Conservation (phyloP, 495 filamentous ascomycete species). For the Xylaria palmicola region DNA sequence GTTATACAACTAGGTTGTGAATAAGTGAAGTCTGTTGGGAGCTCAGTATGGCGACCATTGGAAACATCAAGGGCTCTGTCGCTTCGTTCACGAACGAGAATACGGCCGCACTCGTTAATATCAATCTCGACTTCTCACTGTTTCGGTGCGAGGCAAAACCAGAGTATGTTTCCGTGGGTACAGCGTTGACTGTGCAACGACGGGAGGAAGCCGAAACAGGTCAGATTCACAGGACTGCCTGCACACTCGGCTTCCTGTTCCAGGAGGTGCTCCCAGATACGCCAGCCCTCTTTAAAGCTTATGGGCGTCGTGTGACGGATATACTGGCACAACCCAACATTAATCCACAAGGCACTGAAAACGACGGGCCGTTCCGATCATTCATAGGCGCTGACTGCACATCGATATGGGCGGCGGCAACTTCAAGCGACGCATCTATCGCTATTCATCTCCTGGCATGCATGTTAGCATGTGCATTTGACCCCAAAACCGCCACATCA, state of each 20-base stretch:
- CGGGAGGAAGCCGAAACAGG: slow-evolving; percentile 31
- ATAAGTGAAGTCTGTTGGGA: too few relatives aligned
- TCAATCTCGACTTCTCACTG: slow-evolving; percentile 38
- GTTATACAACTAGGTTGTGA: too few relatives aligned
- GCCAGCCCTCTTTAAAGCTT: slow-evolving; percentile 23
- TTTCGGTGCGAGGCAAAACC: slow-evolving; percentile 29
- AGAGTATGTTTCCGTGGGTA: slow-evolving; percentile 26
- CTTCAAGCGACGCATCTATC: slow-evolving; percentile 34
- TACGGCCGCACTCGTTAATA: slow-evolving; percentile 25
- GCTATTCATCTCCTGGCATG: slow-evolving; percentile 39
- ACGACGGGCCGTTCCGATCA: slow-evolving; percentile 22
- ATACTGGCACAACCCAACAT: slow-evolving; percentile 14
- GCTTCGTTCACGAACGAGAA: slow-evolving; percentile 15
- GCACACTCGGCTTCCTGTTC: slow-evolving; percentile 36
- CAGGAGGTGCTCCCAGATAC: slow-evolving; percentile 10
- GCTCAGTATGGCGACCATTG: not conserved
- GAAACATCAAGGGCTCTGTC: not conserved
- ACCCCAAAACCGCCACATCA: slow-evolving; percentile 29
- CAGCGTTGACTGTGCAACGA: slow-evolving; percentile 19
- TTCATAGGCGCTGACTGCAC: slow-evolving; percentile 32
- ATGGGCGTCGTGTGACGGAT: slow-evolving; percentile 27
- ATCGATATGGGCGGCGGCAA: slow-evolving; percentile 38
- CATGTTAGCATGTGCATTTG: slow-evolving; percentile 36
- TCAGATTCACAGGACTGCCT: slow-evolving; percentile 28
- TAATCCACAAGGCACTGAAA: slow-evolving; percentile 11